phyloP scores from a whole-genome alignment of 2,329 filamentous ascomycete genomes.

The Verticillium dahliae region DNA sequence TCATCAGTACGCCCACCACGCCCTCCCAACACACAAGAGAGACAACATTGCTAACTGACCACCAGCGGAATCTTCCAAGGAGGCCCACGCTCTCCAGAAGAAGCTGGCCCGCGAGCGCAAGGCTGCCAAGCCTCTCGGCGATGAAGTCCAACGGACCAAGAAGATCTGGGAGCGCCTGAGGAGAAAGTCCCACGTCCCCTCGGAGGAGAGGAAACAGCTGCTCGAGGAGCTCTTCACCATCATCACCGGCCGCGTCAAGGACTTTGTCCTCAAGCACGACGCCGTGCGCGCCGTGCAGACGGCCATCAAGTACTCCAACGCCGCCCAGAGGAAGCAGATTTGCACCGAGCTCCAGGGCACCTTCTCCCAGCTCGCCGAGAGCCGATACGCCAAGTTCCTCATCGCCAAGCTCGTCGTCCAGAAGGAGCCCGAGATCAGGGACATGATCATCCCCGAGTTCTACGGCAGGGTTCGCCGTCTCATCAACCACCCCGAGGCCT shows the following conservation, averaged over 20 bases:
- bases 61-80: slow-evolving; percentile 47
- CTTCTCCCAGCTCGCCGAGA: slow-evolving; percentile 81
- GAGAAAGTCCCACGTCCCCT: slow-evolving; percentile 86
- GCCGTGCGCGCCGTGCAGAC: slow-evolving; percentile 95
- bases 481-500: slow-evolving; percentile 93
- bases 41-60: background rate
- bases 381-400: slow-evolving; percentile 94
- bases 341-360: slow-evolving; percentile 79
- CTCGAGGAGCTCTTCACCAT: slow-evolving; percentile 87
- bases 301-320: slow-evolving; percentile 88
- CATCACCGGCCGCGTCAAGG: slow-evolving; percentile 83
- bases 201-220: slow-evolving; percentile 79
- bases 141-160: slow-evolving; percentile 82
- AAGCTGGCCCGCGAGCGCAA: slow-evolving; percentile 82
- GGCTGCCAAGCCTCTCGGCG: slow-evolving; percentile 86
- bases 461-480: slow-evolving; percentile 87
- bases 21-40: background rate
- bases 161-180: slow-evolving; percentile 95
- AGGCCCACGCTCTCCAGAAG: slow-evolving; percentile 92
- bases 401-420: slow-evolving; percentile 95
- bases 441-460: slow-evolving; percentile 89
- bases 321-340: slow-evolving; percentile 79
- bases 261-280: slow-evolving; percentile 98
- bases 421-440: slow-evolving; percentile 77
- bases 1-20: background rate